These are phyloP conservation scores for Panellus pusillus DNA, from an alignment of 768 basidiomycete species.

Conservation along the genomic window DNA sequence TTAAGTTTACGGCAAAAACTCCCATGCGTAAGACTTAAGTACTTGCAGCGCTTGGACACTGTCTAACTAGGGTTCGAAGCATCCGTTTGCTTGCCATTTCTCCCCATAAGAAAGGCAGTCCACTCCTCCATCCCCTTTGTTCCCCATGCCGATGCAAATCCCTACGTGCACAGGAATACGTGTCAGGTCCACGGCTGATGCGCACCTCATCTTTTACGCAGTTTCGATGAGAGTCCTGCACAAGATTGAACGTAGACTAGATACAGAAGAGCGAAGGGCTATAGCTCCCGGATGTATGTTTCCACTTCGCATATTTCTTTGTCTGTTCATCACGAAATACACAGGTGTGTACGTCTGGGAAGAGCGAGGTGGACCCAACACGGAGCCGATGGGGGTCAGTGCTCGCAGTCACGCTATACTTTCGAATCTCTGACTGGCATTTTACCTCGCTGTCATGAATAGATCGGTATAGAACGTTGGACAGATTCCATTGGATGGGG, in stretches of 20 bases:
- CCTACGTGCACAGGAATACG: slow-evolving; percentile 69
- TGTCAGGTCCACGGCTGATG: slow-evolving; percentile 64
- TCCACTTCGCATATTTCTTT: too few relatives aligned
- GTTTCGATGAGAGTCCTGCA: slow-evolving; percentile 57
- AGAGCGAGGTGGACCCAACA: slow-evolving; percentile 62
- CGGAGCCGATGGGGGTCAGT: slow-evolving; percentile 66
- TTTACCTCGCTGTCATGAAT: slow-evolving; percentile 15
- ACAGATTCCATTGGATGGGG: slow-evolving; percentile 82
- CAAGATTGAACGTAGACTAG: slow-evolving; percentile 70
- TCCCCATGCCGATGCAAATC: slow-evolving; percentile 48
- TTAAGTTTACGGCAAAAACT: slow-evolving; percentile 14
- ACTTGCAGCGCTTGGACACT: slow-evolving; percentile 10
- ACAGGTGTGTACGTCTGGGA: slow-evolving; percentile 74
- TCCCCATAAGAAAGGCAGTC: slow-evolving; percentile 12
- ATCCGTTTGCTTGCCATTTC: slow-evolving; percentile 9
- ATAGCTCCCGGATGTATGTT: slow-evolving; percentile 59
- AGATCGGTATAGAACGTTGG: slow-evolving; percentile 82
- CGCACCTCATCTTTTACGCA: slow-evolving; percentile 74
- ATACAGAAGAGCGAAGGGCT: slow-evolving; percentile 70
- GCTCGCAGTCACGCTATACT: slow-evolving; percentile 1
- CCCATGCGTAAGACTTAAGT: slow-evolving; percentile 15
- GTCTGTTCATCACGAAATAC: too few relatives aligned
- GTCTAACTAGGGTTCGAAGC: slow-evolving; percentile 17
- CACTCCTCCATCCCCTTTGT: neutral
- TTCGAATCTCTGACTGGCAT: slow-evolving; percentile 7